phyloP scores from a whole-genome alignment of 202 grass and related monocot species.

The Carex sylvatica region DNA sequence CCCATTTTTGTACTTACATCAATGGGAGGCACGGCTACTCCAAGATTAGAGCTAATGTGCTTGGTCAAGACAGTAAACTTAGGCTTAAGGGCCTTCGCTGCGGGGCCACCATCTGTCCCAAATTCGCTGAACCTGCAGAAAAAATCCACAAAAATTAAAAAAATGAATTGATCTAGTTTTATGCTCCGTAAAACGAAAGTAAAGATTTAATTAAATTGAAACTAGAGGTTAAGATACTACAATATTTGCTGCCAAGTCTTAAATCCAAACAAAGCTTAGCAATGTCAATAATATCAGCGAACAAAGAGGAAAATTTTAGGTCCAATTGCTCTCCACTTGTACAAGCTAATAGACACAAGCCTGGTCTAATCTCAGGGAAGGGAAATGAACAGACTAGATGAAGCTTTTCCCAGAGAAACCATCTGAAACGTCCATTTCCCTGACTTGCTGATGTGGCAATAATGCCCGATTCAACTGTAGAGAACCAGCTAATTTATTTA shows the following conservation, averaged over 20 bases:
- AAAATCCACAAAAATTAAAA: neutral
- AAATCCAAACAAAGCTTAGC: neutral
- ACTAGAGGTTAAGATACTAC: neutral
- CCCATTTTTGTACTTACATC: slow-evolving; percentile 41
- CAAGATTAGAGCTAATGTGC: slow-evolving; percentile 56
- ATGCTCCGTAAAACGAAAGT: neutral
- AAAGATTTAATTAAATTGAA: neutral
- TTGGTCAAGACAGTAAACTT: slow-evolving; percentile 65
- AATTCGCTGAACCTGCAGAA: slow-evolving; percentile 84
- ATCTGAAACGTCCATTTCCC: neutral
- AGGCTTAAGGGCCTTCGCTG: slow-evolving; percentile 63
- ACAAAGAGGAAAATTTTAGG: neutral
- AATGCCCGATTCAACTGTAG: neutral
- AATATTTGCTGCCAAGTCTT: neutral
- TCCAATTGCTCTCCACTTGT: neutral
- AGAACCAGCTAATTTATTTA: neutral
- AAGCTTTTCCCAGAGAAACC: neutral
- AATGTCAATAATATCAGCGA: neutral
- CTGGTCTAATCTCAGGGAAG: neutral
- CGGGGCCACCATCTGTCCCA: slow-evolving; percentile 80
- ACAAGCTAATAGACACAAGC: neutral
- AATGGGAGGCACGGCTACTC: slow-evolving; percentile 64
- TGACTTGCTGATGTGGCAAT: neutral
- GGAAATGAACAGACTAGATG: neutral
- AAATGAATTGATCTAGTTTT: neutral